phyloP scores from a whole-genome alignment of 371 early-diverging fungal genomes.

The Coemansia sp. region DNA sequence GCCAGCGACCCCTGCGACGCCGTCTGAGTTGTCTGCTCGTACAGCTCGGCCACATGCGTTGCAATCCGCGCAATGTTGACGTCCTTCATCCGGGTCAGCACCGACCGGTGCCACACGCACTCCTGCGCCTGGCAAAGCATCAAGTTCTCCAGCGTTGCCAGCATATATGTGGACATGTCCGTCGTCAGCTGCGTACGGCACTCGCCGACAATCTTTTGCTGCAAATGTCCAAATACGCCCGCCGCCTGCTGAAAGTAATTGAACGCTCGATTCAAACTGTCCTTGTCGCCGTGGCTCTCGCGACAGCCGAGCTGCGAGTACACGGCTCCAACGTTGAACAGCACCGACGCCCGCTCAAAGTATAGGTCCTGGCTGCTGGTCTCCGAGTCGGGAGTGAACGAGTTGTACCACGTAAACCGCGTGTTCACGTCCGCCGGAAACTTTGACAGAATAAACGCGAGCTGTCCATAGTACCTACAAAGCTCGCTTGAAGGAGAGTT shows the following conservation, averaged over 20 bases:
- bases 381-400: conserved; percentile 50
- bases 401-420: conserved; percentile 65
- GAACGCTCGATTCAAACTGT: conserved; percentile 74
- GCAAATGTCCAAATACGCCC: conserved; percentile 69
- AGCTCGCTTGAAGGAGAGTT: no score
- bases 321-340: conserved; percentile 81
- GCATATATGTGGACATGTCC: conserved; percentile 63
- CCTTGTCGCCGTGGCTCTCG: conserved; percentile 64
- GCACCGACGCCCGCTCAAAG: conserved; percentile 79
- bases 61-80: conserved; percentile 76
- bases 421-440: conserved; percentile 79
- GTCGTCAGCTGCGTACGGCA: conserved; percentile 53
- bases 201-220: conserved; percentile 56
- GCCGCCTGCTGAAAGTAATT: conserved; percentile 80
- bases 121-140: conserved; percentile 93
- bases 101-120: conserved; percentile 79
- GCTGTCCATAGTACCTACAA: conserved; percentile 63
- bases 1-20: conserved; percentile 57
- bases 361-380: conserved; percentile 65
- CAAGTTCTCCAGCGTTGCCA: conserved; percentile 63
- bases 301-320: conserved; percentile 73
- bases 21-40: conserved; percentile 64
- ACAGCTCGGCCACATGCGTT: conserved; percentile 66
- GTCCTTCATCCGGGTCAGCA: conserved; percentile 74
- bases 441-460: conserved; percentile 76